Conservation (phyloP, 2,329 filamentous ascomycete genomes). For the Tolypocladium inflatum region DNA sequence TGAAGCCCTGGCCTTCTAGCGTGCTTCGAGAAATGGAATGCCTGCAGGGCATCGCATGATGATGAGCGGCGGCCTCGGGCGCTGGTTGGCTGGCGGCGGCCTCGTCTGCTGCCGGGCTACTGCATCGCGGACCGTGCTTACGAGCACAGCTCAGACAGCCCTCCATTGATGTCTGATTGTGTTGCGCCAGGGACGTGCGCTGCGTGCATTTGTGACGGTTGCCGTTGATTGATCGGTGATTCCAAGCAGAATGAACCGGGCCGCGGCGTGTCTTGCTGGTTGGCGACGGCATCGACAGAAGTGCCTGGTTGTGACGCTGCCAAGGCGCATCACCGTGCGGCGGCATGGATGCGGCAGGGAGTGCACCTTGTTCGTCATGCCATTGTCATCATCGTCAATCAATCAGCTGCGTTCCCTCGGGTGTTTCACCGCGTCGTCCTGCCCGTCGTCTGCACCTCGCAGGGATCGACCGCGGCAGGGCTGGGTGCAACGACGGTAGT, state of each 20-base stretch:
- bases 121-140: conserved; percentile 1
- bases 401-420: not conserved
- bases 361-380: not conserved
- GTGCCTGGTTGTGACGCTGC: not conserved
- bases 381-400: not conserved
- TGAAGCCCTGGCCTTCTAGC: conserved; percentile 3
- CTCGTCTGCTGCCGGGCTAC: not conserved
- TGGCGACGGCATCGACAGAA: no score
- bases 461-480: no score
- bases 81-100: not conserved
- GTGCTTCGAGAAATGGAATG: conserved; percentile 1
- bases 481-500: no score
- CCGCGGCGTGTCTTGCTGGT: not conserved
- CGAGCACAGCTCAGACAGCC: not conserved
- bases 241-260: not conserved
- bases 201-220: not conserved
- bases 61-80: not conserved
- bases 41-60: not conserved
- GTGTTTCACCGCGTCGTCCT: not conserved
- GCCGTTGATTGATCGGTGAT: not conserved
- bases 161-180: not conserved
- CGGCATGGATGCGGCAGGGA: no score
- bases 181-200: not conserved
- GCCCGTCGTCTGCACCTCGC: not conserved
- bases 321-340: no score